Base-by-base conservation (phyloP, 805 yeast species). In the Ogataea methylovora region DNA sequence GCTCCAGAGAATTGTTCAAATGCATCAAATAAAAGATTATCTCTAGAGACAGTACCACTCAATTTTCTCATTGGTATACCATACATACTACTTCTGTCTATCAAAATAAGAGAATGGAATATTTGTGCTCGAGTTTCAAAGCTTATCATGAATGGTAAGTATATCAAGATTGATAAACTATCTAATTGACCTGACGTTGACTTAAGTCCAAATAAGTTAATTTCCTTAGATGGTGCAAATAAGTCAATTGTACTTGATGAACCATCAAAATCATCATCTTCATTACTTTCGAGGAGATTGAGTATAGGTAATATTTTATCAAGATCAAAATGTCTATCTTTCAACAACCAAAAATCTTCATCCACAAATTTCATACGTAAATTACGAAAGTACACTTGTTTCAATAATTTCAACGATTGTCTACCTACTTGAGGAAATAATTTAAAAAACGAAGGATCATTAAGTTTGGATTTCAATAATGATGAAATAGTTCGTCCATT, bases 141-240 rank as follows among this genome's bases (percentile, higher is more conserved):
- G 0, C 84, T 76, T 6, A 90, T 65, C 60, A 87, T 80, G 51
- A 84, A 90, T 3, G 97, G 96, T 3, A 79, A 61, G 33, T 73
- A 69, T 1, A 71, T 63, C 30, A 84, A 64, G 0, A 88, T 36
- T 65, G 69, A 10, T 63, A 65, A 31, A 76, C 63, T 5, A 79
- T 52, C 51, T 5, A 41, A 29, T 13, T 20, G 24, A 5, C n/a
- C n/a, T n/a, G n/a, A n/a, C n/a, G n/a, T n/a, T n/a, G n/a, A n/a
- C n/a, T n/a, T n/a, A n/a, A n/a, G n/a, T n/a, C n/a, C n/a, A n/a
- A n/a, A n/a, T n/a, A n/a, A n/a, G n/a, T n/a, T n/a, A n/a, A n/a
- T n/a, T n/a, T n/a, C n/a, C n/a, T n/a, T n/a, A n/a, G n/a, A n/a
- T n/a, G n/a, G n/a, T n/a, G n/a, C n/a, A n/a, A n/a, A n/a, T n/a